Evolutionary conservation across 768 basidiomycete genomes (phyloP).

Genomic region (Pleurotus pulmonarius): DNA sequence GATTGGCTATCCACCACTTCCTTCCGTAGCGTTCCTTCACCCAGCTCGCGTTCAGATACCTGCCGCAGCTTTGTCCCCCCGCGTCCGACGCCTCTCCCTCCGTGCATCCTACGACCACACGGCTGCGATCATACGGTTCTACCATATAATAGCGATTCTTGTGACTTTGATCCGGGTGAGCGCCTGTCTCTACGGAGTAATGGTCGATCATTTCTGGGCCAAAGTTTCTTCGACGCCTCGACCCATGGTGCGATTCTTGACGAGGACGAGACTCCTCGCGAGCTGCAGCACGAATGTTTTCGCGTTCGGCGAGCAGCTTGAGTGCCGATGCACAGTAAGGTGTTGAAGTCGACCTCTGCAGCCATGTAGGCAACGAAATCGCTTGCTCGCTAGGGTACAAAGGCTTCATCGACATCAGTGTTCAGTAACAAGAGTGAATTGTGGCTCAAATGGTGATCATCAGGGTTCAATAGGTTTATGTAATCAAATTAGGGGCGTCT

Average conservation of each 20-base stretch:
- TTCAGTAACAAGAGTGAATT: background rate
- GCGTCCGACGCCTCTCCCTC: constrained; percentile 12
- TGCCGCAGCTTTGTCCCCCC: constrained; percentile 20
- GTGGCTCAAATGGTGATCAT: background rate
- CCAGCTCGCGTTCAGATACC: constrained; percentile 86
- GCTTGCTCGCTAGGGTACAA: background rate
- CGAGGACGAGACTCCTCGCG: constrained; percentile 22
- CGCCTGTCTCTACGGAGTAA: constrained; percentile 57
- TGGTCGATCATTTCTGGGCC: constrained; percentile 27
- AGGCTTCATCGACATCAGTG: background rate
- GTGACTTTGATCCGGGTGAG: constrained; percentile 34
- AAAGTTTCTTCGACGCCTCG: constrained; percentile 17
- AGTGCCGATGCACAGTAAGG: constrained; percentile 27
- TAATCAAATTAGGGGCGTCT: background rate
- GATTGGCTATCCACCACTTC: constrained; percentile 83
- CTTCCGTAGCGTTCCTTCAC: constrained; percentile 69
- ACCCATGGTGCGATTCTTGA: background rate
- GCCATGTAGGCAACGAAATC: constrained; percentile 25
- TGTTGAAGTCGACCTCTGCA: constrained; percentile 17
- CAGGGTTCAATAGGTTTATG: no score
- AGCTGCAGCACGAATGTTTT: constrained; percentile 26
- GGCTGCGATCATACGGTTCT: constrained; percentile 78
- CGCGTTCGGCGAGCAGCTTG: constrained; percentile 28
- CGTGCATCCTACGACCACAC: constrained; percentile 48
- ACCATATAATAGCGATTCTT: constrained; percentile 74